These are phyloP conservation scores for Plasmodium ovale DNA, from an alignment of 169 alveolate species.

Conservation along the genomic window DNA sequence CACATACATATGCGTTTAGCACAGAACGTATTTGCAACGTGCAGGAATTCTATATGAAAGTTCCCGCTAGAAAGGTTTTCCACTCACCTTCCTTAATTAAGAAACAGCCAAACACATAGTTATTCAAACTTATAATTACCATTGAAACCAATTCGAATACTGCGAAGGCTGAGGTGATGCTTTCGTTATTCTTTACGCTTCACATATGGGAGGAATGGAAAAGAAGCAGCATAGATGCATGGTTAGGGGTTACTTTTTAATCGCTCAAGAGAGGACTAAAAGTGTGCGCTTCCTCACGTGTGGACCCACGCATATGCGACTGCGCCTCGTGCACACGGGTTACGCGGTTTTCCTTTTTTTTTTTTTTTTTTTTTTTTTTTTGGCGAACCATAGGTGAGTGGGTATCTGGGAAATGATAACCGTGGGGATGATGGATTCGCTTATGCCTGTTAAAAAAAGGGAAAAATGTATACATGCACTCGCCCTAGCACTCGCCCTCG, in stretches of 20 bases:
- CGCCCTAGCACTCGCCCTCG: too few species aligned
- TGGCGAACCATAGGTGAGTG: constrained; percentile 70
- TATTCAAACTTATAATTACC: constrained; percentile 60
- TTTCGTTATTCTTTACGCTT: constrained; percentile 68
- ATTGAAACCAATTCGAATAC: constrained; percentile 68
- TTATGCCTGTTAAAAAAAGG: constrained; percentile 37
- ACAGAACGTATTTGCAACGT: too few species aligned
- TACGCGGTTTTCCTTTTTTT: too few species aligned
- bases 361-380: too few species aligned
- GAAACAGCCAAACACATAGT: constrained; percentile 69
- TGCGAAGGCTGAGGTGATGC: constrained; percentile 71
- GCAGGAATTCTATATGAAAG: background rate
- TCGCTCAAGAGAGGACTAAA: too few species aligned
- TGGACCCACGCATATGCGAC: too few species aligned
- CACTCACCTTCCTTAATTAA: constrained; percentile 37
- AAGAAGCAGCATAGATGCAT: background rate
- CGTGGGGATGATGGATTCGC: constrained; percentile 74
- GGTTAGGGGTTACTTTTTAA: background rate
- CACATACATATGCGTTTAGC: too few species aligned
- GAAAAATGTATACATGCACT: too few species aligned
- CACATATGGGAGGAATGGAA: background rate
- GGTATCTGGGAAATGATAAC: constrained; percentile 75
- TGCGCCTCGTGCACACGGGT: too few species aligned
- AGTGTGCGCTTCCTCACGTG: too few species aligned
- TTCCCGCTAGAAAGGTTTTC: background rate